A percentile compares a stretch with the other conserved stretches of the same genome.
These are phyloP conservation scores for Datura wrightii DNA, from an alignment of 257 asterid genomes.

Conservation along the genomic window DNA sequence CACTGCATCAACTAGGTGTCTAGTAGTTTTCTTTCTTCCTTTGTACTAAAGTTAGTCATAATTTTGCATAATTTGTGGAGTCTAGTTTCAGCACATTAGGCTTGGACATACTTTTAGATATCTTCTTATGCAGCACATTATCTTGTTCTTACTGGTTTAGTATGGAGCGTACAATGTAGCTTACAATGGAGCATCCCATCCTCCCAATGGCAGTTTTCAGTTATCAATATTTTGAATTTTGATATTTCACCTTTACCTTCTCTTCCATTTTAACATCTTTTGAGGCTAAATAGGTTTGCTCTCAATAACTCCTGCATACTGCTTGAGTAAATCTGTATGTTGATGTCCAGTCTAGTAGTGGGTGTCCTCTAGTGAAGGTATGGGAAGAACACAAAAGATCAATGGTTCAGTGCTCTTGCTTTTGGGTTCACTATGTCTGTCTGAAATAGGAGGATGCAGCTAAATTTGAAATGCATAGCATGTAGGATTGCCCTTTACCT, in stretches of 20 bases:
- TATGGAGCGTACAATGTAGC: too few relatives aligned
- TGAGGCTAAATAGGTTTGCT: not conserved
- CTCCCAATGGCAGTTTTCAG: too few relatives aligned
- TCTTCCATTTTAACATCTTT: too few relatives aligned
- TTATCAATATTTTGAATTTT: too few relatives aligned
- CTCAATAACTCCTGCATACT: not conserved
- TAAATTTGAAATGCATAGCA: not conserved
- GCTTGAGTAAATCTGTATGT: too few relatives aligned
- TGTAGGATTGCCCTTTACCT: not conserved
- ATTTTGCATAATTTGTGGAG: slow-evolving; percentile 8
- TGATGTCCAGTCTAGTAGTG: too few relatives aligned
- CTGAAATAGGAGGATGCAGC: not conserved
- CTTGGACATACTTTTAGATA: not conserved
- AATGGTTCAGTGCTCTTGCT: not conserved
- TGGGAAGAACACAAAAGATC: not conserved
- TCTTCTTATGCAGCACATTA: not conserved
- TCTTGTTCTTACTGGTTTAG: not conserved
- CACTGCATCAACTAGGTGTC: not conserved
- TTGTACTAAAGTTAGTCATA: too few relatives aligned
- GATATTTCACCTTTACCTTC: too few relatives aligned
- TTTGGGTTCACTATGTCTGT: not conserved
- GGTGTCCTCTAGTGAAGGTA: not conserved
- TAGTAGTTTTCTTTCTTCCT: too few relatives aligned
- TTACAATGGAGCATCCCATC: too few relatives aligned
- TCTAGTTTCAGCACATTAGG: not conserved